Conservation (phyloP, 2,329 filamentous ascomycete species). For the Periconia macrospinosa region DNA sequence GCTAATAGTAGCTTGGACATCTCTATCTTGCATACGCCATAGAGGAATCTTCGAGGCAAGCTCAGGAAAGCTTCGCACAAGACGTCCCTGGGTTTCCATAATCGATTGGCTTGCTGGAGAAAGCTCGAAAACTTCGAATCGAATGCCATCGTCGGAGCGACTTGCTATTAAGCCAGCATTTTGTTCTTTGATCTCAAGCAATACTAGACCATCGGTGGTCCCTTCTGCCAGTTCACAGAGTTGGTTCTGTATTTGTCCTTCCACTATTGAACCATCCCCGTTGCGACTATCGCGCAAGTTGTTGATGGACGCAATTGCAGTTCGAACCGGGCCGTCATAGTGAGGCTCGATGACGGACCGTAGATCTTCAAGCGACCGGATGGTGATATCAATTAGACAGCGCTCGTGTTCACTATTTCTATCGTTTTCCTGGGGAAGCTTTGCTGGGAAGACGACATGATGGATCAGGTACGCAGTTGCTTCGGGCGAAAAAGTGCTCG, state of each 20-base stretch:
- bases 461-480: conserved; percentile 41
- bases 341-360: neutral
- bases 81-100: conserved; percentile 39
- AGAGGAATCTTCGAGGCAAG: conserved; percentile 37
- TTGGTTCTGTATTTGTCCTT: neutral
- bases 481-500: neutral
- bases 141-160: conserved; percentile 13
- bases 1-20: conserved; percentile 22
- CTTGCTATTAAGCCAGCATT: conserved; percentile 50
- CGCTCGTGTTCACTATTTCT: neutral
- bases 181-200: conserved; percentile 45
- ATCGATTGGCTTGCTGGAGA: conserved; percentile 42
- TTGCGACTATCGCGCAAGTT: neutral
- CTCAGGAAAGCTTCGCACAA: conserved; percentile 49
- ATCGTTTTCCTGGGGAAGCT: conserved; percentile 44
- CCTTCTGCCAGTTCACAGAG: conserved; percentile 17
- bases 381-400: conserved; percentile 2
- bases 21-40: conserved; percentile 3
- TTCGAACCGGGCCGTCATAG: neutral
- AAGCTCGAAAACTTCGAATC: conserved; percentile 50
- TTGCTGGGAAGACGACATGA: conserved; percentile 52
- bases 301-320: neutral
- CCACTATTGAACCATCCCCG: neutral
- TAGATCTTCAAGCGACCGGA: conserved; percentile 1
- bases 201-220: conserved; percentile 19